These are phyloP conservation scores for Amanita rimosa DNA, from an alignment of 768 basidiomycete genomes.

Conservation along the genomic window DNA sequence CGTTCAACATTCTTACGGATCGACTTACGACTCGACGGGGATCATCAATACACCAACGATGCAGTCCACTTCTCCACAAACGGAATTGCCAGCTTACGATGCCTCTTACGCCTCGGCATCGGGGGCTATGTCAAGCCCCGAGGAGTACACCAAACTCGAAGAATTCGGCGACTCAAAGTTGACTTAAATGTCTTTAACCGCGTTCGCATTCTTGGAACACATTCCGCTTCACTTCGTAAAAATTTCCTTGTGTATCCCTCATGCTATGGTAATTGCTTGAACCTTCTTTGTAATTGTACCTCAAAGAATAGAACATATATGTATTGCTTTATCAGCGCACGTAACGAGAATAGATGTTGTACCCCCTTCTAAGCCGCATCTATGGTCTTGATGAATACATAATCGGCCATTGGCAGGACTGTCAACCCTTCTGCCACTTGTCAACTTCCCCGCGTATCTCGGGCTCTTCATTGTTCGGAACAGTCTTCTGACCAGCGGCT, in stretches of 20 bases:
- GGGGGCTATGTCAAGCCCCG: slow-evolving; percentile 28
- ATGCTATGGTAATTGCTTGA: neutral
- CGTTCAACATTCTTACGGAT: slow-evolving; percentile 24
- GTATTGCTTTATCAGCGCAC: slow-evolving; percentile 1
- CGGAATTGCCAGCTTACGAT: slow-evolving; percentile 18
- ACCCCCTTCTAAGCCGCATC: neutral
- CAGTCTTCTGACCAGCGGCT: slow-evolving; percentile 7
- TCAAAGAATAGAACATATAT: neutral
- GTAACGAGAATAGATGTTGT: neutral
- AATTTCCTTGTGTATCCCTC: neutral
- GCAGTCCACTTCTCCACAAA: slow-evolving; percentile 19
- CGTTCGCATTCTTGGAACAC: slow-evolving; percentile 6
- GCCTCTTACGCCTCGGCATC: slow-evolving; percentile 21
- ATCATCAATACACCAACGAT: slow-evolving; percentile 23
- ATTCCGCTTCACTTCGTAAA: slow-evolving; percentile 4
- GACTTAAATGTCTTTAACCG: slow-evolving; percentile 3
- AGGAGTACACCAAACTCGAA: slow-evolving; percentile 30
- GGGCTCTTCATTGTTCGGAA: slow-evolving; percentile 8
- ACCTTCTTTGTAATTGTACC: neutral
- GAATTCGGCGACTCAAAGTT: slow-evolving; percentile 30
- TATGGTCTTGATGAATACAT: neutral
- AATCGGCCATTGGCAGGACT: neutral
- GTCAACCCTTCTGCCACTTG: neutral
- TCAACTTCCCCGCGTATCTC: slow-evolving; percentile 5
- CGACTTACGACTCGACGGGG: slow-evolving; percentile 27